phyloP scores from a whole-genome alignment of 106 monocot species.

The Dioscorea dumetorum region DNA sequence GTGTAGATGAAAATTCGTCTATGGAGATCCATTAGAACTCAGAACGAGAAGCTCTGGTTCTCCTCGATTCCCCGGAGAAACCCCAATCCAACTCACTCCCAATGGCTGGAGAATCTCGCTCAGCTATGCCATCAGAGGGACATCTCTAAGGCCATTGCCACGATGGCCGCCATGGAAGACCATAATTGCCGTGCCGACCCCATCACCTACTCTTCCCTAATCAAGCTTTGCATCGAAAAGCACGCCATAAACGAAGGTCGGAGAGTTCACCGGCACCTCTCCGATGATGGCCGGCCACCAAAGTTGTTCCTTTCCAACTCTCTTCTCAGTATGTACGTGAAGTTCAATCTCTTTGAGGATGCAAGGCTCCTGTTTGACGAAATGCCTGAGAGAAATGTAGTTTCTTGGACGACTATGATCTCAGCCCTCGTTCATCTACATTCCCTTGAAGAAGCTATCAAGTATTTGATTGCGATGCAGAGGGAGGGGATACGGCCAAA shows the following conservation, averaged over 20 bases:
- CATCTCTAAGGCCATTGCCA: conserved; percentile 43
- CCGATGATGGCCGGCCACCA: not conserved
- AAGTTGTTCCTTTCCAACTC: conserved; percentile 50
- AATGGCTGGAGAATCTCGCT: conserved; percentile 22
- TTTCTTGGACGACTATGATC: conserved; percentile 72
- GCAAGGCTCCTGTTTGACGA: conserved; percentile 49
- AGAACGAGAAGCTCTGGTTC: too few species aligned
- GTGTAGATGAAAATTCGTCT: too few species aligned
- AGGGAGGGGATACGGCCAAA: conserved; percentile 52
- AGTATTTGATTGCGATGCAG: conserved; percentile 40
- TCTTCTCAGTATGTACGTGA: conserved; percentile 45
- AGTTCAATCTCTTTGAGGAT: conserved; percentile 41
- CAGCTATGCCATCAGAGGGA: conserved; percentile 32
- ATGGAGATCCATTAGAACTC: too few species aligned
- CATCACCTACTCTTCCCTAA: conserved; percentile 43
- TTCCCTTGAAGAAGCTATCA: conserved; percentile 23
- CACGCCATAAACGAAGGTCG: conserved; percentile 25
- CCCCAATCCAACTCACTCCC: not conserved
- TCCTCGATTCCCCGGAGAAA: too few species aligned
- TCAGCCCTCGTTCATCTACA: conserved; percentile 25
- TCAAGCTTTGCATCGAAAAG: conserved; percentile 37
- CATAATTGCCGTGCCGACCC: conserved; percentile 36
- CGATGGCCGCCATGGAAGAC: conserved; percentile 26
- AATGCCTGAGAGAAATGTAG: conserved; percentile 59
- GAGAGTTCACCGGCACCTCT: conserved; percentile 48